Evolutionary conservation across 2,329 filamentous ascomycete genomes (phyloP).

Genomic region (Aspergillus ruber): DNA sequence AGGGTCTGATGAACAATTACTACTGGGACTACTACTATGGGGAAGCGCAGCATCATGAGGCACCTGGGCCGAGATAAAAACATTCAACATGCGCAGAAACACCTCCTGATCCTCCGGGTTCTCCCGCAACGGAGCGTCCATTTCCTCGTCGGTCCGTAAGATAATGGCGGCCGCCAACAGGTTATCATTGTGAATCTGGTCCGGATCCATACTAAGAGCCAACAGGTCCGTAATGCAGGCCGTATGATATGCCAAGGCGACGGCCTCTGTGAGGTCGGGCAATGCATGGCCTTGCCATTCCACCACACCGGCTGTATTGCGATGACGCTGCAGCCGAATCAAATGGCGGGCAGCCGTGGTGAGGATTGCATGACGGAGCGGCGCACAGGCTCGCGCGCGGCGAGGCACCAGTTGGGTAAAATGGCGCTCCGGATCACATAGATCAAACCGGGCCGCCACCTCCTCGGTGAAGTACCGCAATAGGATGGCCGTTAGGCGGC

Average conservation of each 20-base stretch:
- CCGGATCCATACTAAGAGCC: constrained; percentile 29
- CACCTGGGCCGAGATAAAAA: constrained; percentile 16
- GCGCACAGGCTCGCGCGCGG: constrained; percentile 33
- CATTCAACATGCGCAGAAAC: constrained; percentile 15
- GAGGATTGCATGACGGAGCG: constrained; percentile 35
- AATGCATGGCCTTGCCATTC: constrained; percentile 20
- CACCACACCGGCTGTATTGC: constrained; percentile 11
- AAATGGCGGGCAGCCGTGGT: constrained; percentile 36
- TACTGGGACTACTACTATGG: not conserved
- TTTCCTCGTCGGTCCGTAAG: constrained; percentile 36
- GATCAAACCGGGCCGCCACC: constrained; percentile 28
- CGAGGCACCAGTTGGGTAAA: constrained; percentile 39
- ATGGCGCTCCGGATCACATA: constrained; percentile 37
- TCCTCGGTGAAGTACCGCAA: constrained; percentile 4
- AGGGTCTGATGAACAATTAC: not conserved
- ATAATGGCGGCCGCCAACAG: constrained; percentile 34
- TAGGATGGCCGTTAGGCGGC: constrained; percentile 4
- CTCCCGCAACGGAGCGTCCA: constrained; percentile 24
- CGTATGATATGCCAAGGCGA: constrained; percentile 37
- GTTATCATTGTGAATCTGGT: constrained; percentile 31
- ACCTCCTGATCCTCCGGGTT: constrained; percentile 14
- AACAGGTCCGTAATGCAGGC: constrained; percentile 37
- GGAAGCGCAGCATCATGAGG: constrained; percentile 1
- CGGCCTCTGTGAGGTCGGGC: constrained; percentile 26
- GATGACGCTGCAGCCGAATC: constrained; percentile 21